Evolutionary conservation across 441 rosid species (phyloP), one percentile per base, ranked within the genome.

Genomic region (Mallotus japonicus): DNA sequence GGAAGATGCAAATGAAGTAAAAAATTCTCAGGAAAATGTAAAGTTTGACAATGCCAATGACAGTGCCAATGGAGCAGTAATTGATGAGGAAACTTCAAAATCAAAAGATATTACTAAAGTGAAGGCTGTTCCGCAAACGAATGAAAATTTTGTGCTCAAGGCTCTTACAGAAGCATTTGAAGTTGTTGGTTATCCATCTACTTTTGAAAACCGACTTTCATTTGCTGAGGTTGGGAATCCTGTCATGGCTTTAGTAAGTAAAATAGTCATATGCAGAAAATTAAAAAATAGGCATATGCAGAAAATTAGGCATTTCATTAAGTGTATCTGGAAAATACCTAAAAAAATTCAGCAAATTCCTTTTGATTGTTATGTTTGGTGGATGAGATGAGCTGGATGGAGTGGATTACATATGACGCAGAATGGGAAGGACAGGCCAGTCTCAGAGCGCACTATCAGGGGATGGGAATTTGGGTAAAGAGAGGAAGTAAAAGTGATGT

Each of bases 161-260:
- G 95, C 99, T 61, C 89, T 95, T 69, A 77, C 78, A 51, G 98
- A 91, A 81, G 96, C 99, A 76, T 91, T 95, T 82, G 95, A 91
- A 83, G 89, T 88, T 74, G 81, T 89, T 83, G 97, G 97, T 67
- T 87, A 88, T 84, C 65, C 63, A 73, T 77, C 83, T 72, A 79
- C 87, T 8, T 84, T 90, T 70, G 99, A 91, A 81, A 73, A 82
- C 67, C 78, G 82, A 15, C 77, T 85, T 62, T 90, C 98, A 83
- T 95, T 95, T 89, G 88, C 93, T 76, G 98, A 91, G 70, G 89
- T 85, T 70, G 99, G 99, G 79, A 92, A 91, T 77, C 99, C 99
- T 71, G 97, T 84, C 78, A 92, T 95, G 93, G 98, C 98, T 73
- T 80, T 95, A 96, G 99, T 92, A 85, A 83, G 98, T 83, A 68